Evolutionary conservation across 192 early-diverging fungal genomes (phyloP).

Genomic region (Coemansia sp.): DNA sequence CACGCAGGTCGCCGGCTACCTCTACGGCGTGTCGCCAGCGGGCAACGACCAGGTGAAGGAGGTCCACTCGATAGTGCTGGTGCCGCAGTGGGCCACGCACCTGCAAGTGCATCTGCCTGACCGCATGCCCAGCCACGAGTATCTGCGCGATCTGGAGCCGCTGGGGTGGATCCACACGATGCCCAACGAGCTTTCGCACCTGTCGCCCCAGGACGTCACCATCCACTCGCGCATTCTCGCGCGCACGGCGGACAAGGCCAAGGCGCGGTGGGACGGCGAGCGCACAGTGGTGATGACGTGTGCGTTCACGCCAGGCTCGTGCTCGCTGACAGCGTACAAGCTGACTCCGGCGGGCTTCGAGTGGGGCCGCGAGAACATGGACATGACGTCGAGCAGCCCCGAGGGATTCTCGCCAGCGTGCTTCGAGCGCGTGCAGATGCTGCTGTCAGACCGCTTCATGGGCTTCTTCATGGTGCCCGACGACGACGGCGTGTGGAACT

Average conservation of each 20-base stretch:
- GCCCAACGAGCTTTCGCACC: slow-evolving; percentile 84
- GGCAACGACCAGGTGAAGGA: slow-evolving; percentile 96
- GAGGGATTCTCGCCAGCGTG: slow-evolving; percentile 82
- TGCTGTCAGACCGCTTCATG: slow-evolving; percentile 93
- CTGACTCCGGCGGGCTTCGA: slow-evolving; percentile 95
- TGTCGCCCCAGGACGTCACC: slow-evolving; percentile 90
- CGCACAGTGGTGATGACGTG: slow-evolving; percentile 90
- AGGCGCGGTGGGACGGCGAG: slow-evolving; percentile 90
- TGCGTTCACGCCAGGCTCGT: slow-evolving; percentile 98
- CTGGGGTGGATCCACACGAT: slow-evolving; percentile 99
- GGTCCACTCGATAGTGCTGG: slow-evolving; percentile 88
- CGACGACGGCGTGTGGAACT: slow-evolving; percentile 95
- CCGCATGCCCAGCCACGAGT: slow-evolving; percentile 87
- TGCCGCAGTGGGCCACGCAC: slow-evolving; percentile 99
- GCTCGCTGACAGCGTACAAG: slow-evolving; percentile 94
- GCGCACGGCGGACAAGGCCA: slow-evolving; percentile 66
- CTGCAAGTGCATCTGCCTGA: slow-evolving; percentile 91
- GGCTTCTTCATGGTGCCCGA: slow-evolving; percentile 99
- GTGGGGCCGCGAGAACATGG: slow-evolving; percentile 95
- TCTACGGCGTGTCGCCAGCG: slow-evolving; percentile 90
- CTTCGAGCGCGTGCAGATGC: slow-evolving; percentile 97
- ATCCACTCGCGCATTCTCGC: slow-evolving; percentile 90
- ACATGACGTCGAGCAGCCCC: slow-evolving; percentile 79
- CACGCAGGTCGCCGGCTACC: slow-evolving; percentile 93
- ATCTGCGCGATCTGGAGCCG: slow-evolving; percentile 90